Evolutionary conservation across 2,329 filamentous ascomycete genomes (phyloP), one percentile per base, ranked within the genome.

Genomic region (Aaosphaeria arxii): DNA sequence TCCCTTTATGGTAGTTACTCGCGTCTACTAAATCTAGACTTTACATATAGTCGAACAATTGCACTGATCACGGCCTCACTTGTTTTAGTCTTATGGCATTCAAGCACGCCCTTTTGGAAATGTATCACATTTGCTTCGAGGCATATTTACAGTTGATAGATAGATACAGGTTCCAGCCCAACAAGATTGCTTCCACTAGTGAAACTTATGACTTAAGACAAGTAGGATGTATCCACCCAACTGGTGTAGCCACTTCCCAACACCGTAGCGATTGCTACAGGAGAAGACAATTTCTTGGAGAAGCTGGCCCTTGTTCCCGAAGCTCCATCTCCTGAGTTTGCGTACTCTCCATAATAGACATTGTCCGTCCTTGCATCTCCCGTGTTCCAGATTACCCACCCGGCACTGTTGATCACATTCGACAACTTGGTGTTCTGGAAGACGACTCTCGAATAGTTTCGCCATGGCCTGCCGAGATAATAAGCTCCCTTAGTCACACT

Each of bases 291-390:
- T 47, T 66, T 72, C 35, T 63, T 71, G 1, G 73, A 62, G 55
- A 81, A 82, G 49, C 66, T 71, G 7, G 79, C 82, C 43, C 83
- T 71, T 0, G 71, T 74, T 0, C 81, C 81, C 13, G 67, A 64
- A 2, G 82, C 72, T 2, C 84, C 84, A 31, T 70, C 61, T 1
- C 84, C 84, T 1, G 74, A 75, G 65, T 87, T 87, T 17, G 56
- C 67, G 58, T 79, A 86, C 71, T 87, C 84, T 7, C 69, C 79
- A 52, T 80, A 86, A 29, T 71, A 64, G 1, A 85, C 78, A 40
- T 80, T 68, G 32, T 71, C 72, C 1, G 79, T 83, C 33, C 75
- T 72, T n/a, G 72, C 61, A 40, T 77, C 70, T 3, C 70, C 71
- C 1, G 55, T 67, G 48, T 75, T 75, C 84, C 84, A 87, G 30